Evolutionary conservation across 2,329 filamentous ascomycete genomes (phyloP).

Genomic region (Cadophora malorum): DNA sequence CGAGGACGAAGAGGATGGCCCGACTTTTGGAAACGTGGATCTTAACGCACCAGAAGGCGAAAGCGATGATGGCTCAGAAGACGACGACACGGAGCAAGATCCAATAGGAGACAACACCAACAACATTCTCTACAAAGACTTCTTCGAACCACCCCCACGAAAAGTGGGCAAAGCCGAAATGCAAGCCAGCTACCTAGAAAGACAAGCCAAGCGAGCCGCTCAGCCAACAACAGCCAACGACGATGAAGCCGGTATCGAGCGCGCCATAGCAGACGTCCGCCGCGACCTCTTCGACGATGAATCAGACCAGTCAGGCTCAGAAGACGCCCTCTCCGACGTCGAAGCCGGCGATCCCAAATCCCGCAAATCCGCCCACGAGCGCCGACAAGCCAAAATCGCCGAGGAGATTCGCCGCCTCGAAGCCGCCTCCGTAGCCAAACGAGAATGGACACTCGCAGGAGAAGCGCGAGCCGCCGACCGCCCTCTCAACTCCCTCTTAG

Average conservation of each 20-base stretch:
- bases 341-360: conserved; percentile 74
- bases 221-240: conserved; percentile 50
- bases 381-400: conserved; percentile 81
- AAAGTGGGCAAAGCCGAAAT: conserved; percentile 65
- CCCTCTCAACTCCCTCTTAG: conserved; percentile 88
- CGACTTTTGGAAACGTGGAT: conserved; percentile 83
- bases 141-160: conserved; percentile 84
- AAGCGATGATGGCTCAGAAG: conserved; percentile 66
- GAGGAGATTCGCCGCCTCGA: conserved; percentile 94
- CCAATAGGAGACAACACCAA: conserved; percentile 74
- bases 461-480: conserved; percentile 84
- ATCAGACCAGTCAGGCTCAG: conserved; percentile 68
- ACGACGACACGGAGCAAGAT: conserved; percentile 62
- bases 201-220: conserved; percentile 49
- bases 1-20: conserved; percentile 72
- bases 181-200: conserved; percentile 49
- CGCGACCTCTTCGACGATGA: conserved; percentile 89
- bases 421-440: conserved; percentile 85
- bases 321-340: conserved; percentile 68
- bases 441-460: conserved; percentile 88
- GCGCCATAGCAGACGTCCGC: conserved; percentile 85
- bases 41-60: conserved; percentile 75
- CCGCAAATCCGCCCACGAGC: conserved; percentile 84
- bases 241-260: conserved; percentile 72
- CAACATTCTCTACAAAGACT: conserved; percentile 88